Evolutionary conservation across 768 basidiomycete species (phyloP), one percentile per base, ranked within the genome.

Genomic region (Mycena crocata): DNA sequence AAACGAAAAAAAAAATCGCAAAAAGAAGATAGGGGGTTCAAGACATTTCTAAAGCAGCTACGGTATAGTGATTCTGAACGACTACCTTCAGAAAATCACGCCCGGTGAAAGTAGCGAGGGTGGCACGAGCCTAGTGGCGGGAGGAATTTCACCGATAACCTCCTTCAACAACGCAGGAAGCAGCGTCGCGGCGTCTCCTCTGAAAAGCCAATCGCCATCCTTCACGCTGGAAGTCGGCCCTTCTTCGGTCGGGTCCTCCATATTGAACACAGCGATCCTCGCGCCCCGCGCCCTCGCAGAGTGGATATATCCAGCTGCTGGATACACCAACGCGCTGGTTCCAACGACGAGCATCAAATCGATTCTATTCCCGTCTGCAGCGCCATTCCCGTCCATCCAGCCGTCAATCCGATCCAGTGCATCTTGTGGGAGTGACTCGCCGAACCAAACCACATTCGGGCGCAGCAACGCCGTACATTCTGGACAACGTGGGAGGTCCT

Each of bases 331-430:
- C 7, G 62, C 62, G 24, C 54, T 63, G n/a, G 62, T 63, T 2
- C 62, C 62, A 3, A 63, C 62, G 28, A 63, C 62, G 8, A 63
- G 45, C 62, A 63, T 56, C 45, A 63, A 21, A n/a, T 63, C 62
- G 28, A 63, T 57, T n/a, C n/a, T 37, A 21, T n/a, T 9, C 6
- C 39, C 28, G 1, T 32, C 50, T n/a, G 24, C 17, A 19, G 30
- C 32, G 7, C 40, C 55, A 13, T 17, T 28, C 7, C 57, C 57
- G 40, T 28, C 15, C 52, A 63, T 57, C 62, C 62, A 63, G 5
- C 2, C 17, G 7, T 63, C 62, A 13, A 63, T 37, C 2, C 62
- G 62, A 3, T 37, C 54, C 10, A 56, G n/a, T 23, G 54, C 62
- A 30, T 12, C 30, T 14, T 31, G 24, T 15, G 62, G 45, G n/a